Conservation (phyloP, 371 early-diverging fungal species). For the Mortierella sp. region DNA sequence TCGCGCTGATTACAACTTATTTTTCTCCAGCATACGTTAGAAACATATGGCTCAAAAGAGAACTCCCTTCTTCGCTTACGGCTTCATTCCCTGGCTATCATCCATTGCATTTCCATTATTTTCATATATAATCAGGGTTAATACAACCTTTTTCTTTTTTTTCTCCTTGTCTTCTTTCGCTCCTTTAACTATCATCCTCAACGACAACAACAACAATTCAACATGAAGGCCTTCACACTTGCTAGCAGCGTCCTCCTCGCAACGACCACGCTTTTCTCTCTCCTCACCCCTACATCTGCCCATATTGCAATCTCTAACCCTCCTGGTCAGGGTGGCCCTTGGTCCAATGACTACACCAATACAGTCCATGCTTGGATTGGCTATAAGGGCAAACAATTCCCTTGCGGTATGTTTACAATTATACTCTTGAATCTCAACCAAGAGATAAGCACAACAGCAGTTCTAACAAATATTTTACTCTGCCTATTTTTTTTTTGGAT, state of each 20-base stretch:
- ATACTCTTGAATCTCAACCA: not conserved
- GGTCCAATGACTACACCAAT: slow-evolving; percentile 19
- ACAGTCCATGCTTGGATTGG: slow-evolving; percentile 48
- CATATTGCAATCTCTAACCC: slow-evolving; percentile 36
- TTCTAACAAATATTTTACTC: not conserved
- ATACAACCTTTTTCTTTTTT: not conserved
- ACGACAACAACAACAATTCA: not conserved
- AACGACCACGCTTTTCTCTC: slow-evolving; percentile 18
- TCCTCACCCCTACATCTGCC: slow-evolving; percentile 23
- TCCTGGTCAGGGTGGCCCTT: slow-evolving; percentile 38
- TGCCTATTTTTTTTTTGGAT: not conserved
- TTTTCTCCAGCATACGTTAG: no score
- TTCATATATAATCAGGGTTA: not conserved
- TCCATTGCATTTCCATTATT: no score
- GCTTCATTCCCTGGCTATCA: no score
- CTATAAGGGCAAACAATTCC: slow-evolving; percentile 35
- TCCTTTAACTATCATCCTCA: not conserved
- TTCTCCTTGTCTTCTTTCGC: not conserved
- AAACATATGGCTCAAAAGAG: no score
- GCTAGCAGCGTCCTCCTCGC: slow-evolving; percentile 20
- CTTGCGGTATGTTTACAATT: slow-evolving; percentile 26
- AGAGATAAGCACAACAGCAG: no score
- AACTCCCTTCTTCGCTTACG: no score
- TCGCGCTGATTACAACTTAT: no score
- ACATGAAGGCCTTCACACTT: slow-evolving; percentile 28